Conservation (phyloP, 306 rosid species). For the Arachis hypogaea region DNA sequence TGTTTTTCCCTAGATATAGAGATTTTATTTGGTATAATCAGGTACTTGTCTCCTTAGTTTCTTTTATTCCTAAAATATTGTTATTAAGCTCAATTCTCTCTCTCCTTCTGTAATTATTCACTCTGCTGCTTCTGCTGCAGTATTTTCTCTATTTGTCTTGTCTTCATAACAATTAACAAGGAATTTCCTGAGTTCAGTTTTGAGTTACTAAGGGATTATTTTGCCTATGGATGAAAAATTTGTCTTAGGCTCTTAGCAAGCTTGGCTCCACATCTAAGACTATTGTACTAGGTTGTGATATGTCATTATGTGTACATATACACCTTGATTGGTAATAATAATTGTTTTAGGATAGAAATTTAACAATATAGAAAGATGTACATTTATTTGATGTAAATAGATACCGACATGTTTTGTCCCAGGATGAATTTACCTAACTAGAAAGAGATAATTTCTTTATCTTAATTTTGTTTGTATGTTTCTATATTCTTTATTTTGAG, state of each 20-base stretch:
- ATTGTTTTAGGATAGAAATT: too few relatives aligned
- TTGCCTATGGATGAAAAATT: background rate
- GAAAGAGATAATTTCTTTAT: too few relatives aligned
- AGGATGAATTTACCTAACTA: too few relatives aligned
- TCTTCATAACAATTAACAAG: too few relatives aligned
- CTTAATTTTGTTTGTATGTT: too few relatives aligned
- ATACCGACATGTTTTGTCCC: too few relatives aligned
- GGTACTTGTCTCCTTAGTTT: constrained; percentile 12
- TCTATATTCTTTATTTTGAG: too few relatives aligned
- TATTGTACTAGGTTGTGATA: background rate
- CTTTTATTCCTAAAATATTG: constrained; percentile 3
- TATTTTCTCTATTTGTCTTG: background rate
- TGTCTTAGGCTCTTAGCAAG: background rate
- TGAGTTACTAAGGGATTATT: background rate
- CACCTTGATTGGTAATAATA: too few relatives aligned
- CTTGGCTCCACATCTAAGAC: background rate
- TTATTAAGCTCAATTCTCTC: background rate
- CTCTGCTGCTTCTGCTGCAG: constrained; percentile 1
- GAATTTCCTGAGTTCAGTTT: background rate
- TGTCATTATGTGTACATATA: too few relatives aligned
- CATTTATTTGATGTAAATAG: too few relatives aligned
- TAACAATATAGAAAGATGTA: too few relatives aligned
- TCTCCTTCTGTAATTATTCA: background rate
- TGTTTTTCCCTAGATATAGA: constrained; percentile 22
- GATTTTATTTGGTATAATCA: constrained; percentile 21